A percentile compares a stretch with the other conserved stretches of the same genome.
These are phyloP conservation scores for Ustilago crameri DNA, from an alignment of 1,284 basidiomycete genomes.

Conservation along the genomic window DNA sequence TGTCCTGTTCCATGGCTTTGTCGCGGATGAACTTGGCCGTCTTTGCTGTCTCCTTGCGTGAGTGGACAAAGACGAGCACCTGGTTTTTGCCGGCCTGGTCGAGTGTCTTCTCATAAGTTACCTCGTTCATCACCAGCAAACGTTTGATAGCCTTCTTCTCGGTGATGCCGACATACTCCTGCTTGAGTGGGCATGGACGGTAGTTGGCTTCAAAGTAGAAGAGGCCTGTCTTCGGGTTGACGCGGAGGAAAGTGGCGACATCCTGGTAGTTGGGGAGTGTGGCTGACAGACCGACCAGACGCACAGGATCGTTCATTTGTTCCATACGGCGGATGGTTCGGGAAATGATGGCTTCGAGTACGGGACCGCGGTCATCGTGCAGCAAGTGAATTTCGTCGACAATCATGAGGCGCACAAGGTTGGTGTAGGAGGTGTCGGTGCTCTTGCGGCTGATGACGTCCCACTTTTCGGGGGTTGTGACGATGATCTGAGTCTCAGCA, in stretches of 20 bases:
- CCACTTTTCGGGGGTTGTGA: slow-evolving; percentile 99
- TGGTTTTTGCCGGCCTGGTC: slow-evolving; percentile 66
- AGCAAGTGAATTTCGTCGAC: slow-evolving; percentile 98
- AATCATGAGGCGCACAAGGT: slow-evolving; percentile 94
- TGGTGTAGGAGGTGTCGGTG: slow-evolving; percentile 96
- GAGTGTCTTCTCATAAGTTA: slow-evolving; percentile 90
- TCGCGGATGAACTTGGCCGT: slow-evolving; percentile 95
- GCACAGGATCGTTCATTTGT: slow-evolving; percentile 80
- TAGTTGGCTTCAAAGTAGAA: slow-evolving; percentile 93
- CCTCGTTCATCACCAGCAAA: slow-evolving; percentile 97
- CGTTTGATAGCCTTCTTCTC: slow-evolving; percentile 99
- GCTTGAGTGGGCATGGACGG: slow-evolving; percentile 94
- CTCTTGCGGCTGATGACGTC: slow-evolving; percentile 95
- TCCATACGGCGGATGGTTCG: slow-evolving; percentile 94
- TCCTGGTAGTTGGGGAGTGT: slow-evolving; percentile 98
- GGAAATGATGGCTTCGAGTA: slow-evolving; percentile 90
- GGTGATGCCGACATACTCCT: slow-evolving; percentile 96
- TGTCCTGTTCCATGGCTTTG: slow-evolving; percentile 94
- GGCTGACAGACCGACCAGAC: slow-evolving; percentile 93
- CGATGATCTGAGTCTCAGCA: slow-evolving; percentile 95
- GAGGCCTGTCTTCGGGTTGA: slow-evolving; percentile 88
- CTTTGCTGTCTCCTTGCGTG: slow-evolving; percentile 97
- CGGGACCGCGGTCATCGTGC: slow-evolving; percentile 98
- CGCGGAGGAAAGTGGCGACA: slow-evolving; percentile 96
- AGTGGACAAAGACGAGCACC: slow-evolving; percentile 92